Evolutionary conservation across 2,329 filamentous ascomycete species (phyloP), one percentile per base, ranked within the genome.

Genomic region (Dryadomyces quercus-mongolicae): DNA sequence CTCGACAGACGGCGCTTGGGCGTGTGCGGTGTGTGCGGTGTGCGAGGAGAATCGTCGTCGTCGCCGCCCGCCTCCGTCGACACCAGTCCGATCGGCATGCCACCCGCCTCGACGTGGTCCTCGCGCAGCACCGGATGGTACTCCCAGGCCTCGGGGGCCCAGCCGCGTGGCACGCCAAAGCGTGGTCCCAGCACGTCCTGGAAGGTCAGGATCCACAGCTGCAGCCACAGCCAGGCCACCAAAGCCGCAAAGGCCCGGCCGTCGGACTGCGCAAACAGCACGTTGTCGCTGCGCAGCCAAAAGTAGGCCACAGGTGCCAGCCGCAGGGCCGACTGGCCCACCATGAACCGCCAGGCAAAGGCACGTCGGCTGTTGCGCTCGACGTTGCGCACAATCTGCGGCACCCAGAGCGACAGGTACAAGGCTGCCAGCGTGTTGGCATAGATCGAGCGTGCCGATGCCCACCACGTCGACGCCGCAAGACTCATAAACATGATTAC

Each of bases 321-420:
- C 1, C 93, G 84, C 8, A 95, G 75, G 5, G 85, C 62, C 49
- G 87, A 93, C 67, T 95, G 88, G 2, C 90, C 91, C 21, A 90
- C 65, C 54, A 95, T 85, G 65, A 95, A 98, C 56, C 86, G 85
- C 90, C 91, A 96, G 3, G 84, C 79, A n/a, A 97, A 75, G 1
- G 92, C 91, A 62, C 87, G 88, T 44, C 91, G 88, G 67, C 90
- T 95, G 69, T 96, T 96, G 53, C 92, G 87, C 68, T 88, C 82
- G 53, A 86, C 76, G 66, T 98, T 98, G 58, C 93, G 87, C 64
- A 86, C 81, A 60, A 97, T 95, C 67, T 98, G 93, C 0, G 93
- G 92, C 1, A 84, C 66, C 92, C 92, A 97, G 65, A 96, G 84
- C 20, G 91, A 95, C 47, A 96, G 79, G 65, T 96, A 96, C 53